phyloP scores from a whole-genome alignment of 2,329 filamentous ascomycete species.

The Fusarium napiforme region DNA sequence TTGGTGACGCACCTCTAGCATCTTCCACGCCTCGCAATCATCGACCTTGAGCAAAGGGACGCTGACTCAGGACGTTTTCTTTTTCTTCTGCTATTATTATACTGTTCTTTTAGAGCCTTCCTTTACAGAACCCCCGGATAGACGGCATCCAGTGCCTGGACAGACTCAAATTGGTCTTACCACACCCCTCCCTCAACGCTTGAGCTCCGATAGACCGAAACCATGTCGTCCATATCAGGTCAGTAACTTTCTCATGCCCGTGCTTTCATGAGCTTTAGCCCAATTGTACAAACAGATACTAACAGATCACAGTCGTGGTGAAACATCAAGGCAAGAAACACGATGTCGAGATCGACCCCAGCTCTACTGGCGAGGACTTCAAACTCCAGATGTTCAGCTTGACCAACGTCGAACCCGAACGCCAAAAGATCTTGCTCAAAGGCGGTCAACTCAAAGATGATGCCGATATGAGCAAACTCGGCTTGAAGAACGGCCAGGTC shows the following conservation, averaged over 20 bases:
- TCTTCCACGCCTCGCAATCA: slow-evolving; percentile 22
- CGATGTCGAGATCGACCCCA: slow-evolving; percentile 89
- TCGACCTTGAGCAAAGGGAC: not conserved
- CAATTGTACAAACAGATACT: slow-evolving; percentile 16
- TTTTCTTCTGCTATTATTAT: not conserved
- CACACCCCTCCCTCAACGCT: not conserved
- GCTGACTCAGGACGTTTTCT: not conserved
- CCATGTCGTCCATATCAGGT: slow-evolving; percentile 68
- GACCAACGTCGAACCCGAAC: slow-evolving; percentile 93
- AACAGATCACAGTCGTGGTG: slow-evolving; percentile 74
- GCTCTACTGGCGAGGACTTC: slow-evolving; percentile 88
- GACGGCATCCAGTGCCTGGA: not conserved
- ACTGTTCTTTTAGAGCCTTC: slow-evolving; percentile 3
- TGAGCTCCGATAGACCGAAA: slow-evolving; percentile 39
- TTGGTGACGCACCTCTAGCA: slow-evolving; percentile 47
- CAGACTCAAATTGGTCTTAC: not conserved
- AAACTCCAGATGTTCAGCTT: slow-evolving; percentile 96
- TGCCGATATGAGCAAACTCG: slow-evolving; percentile 83
- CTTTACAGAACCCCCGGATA: not conserved
- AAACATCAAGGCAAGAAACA: slow-evolving; percentile 97
- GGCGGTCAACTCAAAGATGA: slow-evolving; percentile 96
- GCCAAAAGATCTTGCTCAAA: slow-evolving; percentile 96
- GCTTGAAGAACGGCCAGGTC: slow-evolving; percentile 84
- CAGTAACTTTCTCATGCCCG: slow-evolving; percentile 43
- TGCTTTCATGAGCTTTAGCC: not conserved